These are phyloP conservation scores for Hypoxylon sp. DNA, from an alignment of 2,329 filamentous ascomycete species.

Conservation along the genomic window DNA sequence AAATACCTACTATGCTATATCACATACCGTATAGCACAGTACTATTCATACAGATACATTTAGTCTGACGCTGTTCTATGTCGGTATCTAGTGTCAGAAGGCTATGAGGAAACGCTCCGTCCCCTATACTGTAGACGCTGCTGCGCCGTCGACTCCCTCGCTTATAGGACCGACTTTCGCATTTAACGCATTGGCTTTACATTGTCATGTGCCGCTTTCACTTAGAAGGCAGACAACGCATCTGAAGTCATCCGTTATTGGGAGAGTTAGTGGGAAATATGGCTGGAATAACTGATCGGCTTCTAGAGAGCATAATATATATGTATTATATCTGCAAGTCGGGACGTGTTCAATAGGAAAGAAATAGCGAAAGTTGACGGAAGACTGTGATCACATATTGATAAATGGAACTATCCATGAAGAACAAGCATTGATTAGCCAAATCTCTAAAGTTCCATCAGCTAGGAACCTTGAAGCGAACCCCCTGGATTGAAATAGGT, in stretches of 20 bases:
- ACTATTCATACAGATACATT: no score
- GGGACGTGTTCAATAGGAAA: neutral
- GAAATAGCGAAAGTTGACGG: neutral
- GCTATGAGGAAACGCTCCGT: conserved; percentile 3
- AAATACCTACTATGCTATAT: no score
- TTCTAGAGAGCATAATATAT: neutral
- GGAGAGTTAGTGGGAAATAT: neutral
- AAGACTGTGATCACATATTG: neutral
- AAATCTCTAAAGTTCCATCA: neutral
- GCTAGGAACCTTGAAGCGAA: neutral
- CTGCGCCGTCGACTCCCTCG: conserved; percentile 12
- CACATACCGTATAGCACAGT: no score
- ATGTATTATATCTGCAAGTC: neutral
- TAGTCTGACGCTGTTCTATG: no score
- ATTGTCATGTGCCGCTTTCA: neutral
- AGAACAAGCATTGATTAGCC: neutral
- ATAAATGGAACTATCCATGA: neutral
- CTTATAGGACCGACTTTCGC: neutral
- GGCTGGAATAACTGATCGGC: neutral
- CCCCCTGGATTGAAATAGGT: conserved; percentile 7
- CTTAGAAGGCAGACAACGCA: neutral
- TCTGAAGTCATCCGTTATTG: neutral
- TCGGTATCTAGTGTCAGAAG: no score
- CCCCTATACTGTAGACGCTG: conserved; percentile 5
- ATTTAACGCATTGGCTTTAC: neutral